Conservation (phyloP, 306 rosid species). For the Fragaria nilgerrensis region DNA sequence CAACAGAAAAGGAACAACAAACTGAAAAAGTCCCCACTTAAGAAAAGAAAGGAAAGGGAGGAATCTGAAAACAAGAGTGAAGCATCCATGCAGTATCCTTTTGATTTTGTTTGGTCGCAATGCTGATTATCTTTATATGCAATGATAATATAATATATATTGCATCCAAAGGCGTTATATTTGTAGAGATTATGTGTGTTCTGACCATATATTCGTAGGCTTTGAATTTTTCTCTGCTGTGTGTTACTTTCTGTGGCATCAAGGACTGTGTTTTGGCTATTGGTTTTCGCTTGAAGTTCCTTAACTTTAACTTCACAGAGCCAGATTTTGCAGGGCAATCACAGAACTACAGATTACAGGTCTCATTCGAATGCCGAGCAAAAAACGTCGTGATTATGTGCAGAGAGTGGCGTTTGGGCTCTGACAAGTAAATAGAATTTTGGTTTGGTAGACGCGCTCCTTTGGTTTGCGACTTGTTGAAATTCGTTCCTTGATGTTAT, state of each 20-base stretch:
- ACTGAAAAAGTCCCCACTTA: constrained; percentile 57
- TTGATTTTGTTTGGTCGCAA: constrained; percentile 17
- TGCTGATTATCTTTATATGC: neutral
- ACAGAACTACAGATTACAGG: constrained; percentile 84
- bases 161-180: neutral
- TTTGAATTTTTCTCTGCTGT: too few relatives aligned
- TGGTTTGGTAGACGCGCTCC: neutral
- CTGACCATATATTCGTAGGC: neutral
- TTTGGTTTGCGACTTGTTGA: neutral
- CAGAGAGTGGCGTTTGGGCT: constrained; percentile 90
- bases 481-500: too few relatives aligned
- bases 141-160: neutral
- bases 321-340: constrained; percentile 86
- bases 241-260: neutral
- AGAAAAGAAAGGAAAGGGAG: constrained; percentile 54
- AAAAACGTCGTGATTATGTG: constrained; percentile 80
- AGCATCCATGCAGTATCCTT: constrained; percentile 91
- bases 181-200: neutral
- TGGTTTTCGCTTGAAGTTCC: constrained; percentile 27
- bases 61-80: constrained; percentile 55
- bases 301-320: constrained; percentile 58
- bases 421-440: constrained; percentile 24
- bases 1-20: constrained; percentile 51
- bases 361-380: constrained; percentile 83
- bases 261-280: neutral